phyloP scores from a whole-genome alignment of 352 stramenopile genomes.

The Phytophthora pinifolia region DNA sequence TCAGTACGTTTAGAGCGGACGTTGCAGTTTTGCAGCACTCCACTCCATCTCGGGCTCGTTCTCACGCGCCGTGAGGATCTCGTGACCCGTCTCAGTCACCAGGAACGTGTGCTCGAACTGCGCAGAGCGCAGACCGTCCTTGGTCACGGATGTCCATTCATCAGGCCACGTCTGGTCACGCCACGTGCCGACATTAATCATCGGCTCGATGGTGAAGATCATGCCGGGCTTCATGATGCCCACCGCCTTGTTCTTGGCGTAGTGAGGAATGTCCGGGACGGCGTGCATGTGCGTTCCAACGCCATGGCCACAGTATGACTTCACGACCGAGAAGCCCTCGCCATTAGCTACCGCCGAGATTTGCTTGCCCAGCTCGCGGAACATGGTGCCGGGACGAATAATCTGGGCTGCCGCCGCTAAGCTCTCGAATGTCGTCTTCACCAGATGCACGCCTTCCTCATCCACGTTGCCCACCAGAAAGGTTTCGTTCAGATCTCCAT shows the following conservation, averaged over 20 bases:
- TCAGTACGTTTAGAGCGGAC: slow-evolving; percentile 22
- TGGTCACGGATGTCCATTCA: slow-evolving; percentile 97
- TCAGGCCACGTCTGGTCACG: slow-evolving; percentile 95
- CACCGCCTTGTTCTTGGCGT: slow-evolving; percentile 97
- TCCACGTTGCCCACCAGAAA: slow-evolving; percentile 97
- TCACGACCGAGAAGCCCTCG: slow-evolving; percentile 93
- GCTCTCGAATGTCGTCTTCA: slow-evolving; percentile 96
- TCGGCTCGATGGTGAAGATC: slow-evolving; percentile 99
- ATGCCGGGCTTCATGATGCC: slow-evolving; percentile 97
- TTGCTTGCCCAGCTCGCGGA: slow-evolving; percentile 94
- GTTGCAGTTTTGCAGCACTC: slow-evolving; percentile 76
- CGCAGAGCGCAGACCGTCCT: slow-evolving; percentile 93
- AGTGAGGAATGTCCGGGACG: slow-evolving; percentile 97
- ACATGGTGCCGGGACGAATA: slow-evolving; percentile 95
- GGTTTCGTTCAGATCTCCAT: slow-evolving; percentile 98
- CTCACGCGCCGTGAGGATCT: slow-evolving; percentile 95
- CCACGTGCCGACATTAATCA: slow-evolving; percentile 97
- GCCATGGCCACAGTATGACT: slow-evolving; percentile 98
- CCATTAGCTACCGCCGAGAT: slow-evolving; percentile 90
- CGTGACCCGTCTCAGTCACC: slow-evolving; percentile 97
- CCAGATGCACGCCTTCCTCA: slow-evolving; percentile 87
- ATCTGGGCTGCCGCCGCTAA: slow-evolving; percentile 82
- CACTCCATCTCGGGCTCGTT: slow-evolving; percentile 89
- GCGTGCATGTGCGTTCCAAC: slow-evolving; percentile 98
- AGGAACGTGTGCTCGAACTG: slow-evolving; percentile 99